Base-by-base conservation (phyloP, 176 grass and related monocot genomes). In the Luzula sylvatica region DNA sequence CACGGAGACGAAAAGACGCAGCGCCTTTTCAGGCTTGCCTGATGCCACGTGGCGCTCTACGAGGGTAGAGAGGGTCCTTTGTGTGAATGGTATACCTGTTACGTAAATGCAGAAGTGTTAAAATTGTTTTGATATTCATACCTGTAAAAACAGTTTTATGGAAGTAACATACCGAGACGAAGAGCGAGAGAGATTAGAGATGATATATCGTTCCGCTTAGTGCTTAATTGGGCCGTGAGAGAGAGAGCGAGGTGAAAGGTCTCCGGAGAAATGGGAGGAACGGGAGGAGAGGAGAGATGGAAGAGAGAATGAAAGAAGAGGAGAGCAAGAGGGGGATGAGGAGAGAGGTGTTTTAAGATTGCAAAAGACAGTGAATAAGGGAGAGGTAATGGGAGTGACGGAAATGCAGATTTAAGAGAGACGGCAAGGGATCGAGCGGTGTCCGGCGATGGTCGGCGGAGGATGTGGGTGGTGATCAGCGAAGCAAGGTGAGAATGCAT, bases 241-340 rank as follows among this genome's bases (percentile, higher is more conserved):
- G 83, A 74, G 47, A 89, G 72, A 46, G 83, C 89, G 38, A 85
- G 83, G 53, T 95, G 83, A 46, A 88, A 67, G 42, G 80, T 81
- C 50, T 63, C 56, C 64, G 73, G 49, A 29, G 67, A 78, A 62
- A 83, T 21, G 23, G 60, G 20, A 58, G 78, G 71, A 68, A 49
- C 49, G 17, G 42, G 38, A n/a, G n/a, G n/a, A 12, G 69, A 22
- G 0, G 83, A 76, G n/a, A 87, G 78, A 50, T 69, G 75, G 83
- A 83, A 66, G 46, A 94, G 75, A 8, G 83, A 75, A 52, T 75
- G 65, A 72, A 95, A 88, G 80, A 95, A 95, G 69, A 95, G 89
- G 32, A 95, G 88, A 1, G 83, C 88, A 52, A 80, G 72, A 8
- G 79, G 76, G 2, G 53, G 76, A 56, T 95, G 79, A 24, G 87